Evolutionary conservation across 1,139 yeast species (phyloP), one percentile per base, ranked within the genome.

Genomic region (Yamadazyma songkhlaensis): DNA sequence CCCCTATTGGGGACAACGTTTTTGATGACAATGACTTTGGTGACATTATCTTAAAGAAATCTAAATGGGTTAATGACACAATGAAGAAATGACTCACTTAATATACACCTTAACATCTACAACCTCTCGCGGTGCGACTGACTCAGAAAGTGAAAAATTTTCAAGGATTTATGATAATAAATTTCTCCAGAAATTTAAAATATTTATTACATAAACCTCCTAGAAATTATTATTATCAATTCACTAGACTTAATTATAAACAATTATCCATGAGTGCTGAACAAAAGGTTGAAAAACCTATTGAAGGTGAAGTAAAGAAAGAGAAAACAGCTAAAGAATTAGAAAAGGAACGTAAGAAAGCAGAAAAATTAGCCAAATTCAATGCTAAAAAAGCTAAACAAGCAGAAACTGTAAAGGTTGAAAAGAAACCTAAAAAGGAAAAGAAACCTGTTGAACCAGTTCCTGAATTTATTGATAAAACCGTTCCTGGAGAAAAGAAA

Each of bases 321-420:
- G 66, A 50, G 35, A 84, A 83, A 63, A 77, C 87, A 26, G 81
- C 84, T 42, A 85, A 84, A 59, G 87, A 84, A 60, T 65, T 90
- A 40, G 97, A 90, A 62, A 90, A 89, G 60, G 98, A 92, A 67
- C 81, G 84, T 57, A 90, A 90, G 72, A 90, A 90, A 77, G 97
- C 97, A 38, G 98, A 92, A 69, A 92, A 92, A 62, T 69, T 89
- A 57, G 96, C 97, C 57, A 92, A 90, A 61, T 90, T 90, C 64
- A 77, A 83, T 52, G 97, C 97, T 38, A 92, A 92, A 65, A 84
- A 90, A 67, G 89, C 90, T 44, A 87, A 87, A 54, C 81, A 83
- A 64, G 81, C 78, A 32, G 72, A 62, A 38, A 64, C 50, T 51
- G 59, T 51, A 48, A 67, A 61, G 29, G 63, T 67, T 31, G 65